Evolutionary conservation across 257 asterid genomes (phyloP), one percentile per base, ranked within the genome.

Genomic region (Anisodus tanguticus): DNA sequence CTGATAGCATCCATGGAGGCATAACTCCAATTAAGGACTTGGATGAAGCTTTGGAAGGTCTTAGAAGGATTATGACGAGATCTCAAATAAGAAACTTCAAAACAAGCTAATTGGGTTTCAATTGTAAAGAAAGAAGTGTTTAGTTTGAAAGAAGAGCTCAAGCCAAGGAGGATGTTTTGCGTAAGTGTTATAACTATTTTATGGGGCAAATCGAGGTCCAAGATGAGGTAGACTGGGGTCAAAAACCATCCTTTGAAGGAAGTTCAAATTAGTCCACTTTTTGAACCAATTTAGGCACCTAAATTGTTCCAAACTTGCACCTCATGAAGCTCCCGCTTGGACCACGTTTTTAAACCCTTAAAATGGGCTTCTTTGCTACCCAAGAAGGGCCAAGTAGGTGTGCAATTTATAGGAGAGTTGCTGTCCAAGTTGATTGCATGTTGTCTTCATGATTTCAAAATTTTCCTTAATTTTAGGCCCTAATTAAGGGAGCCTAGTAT

Each of bases 41-140:
- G 76, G 51, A 37, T 67, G 47, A 67, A 67, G 19, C 76, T 68
- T 39, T 68, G 51, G 76, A 68, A 68, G 51, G 5, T 68, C 76
- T 8, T 68, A 68, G 51, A 7, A 66, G 45, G 19, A 19, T 1
- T 9, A 37, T 68, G 10, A 68, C 22, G 15, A 68, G 51, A 68
- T 37, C 76, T 68, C 76, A 37, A 68, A 68, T 37, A 37, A 68
- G 49, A 3, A 68, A 37, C 22, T 37, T 3, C 13, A 37, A 68
- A 37, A 15, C 26, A 68, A 6, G 76, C 51, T 68, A 4, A 68
- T 68, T 35, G 22, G 9, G 4, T 7, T 37, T 67, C 12, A 67
- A 35, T 13, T 67, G 76, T 11, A 54, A 54, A 64, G 8, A 31
- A 13, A 64, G 43, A 64, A 64, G n/a, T 64, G 45, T 39, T 4